Evolutionary conservation across 2,329 filamentous ascomycete genomes (phyloP).

Genomic region (Lachnum nothofagi): DNA sequence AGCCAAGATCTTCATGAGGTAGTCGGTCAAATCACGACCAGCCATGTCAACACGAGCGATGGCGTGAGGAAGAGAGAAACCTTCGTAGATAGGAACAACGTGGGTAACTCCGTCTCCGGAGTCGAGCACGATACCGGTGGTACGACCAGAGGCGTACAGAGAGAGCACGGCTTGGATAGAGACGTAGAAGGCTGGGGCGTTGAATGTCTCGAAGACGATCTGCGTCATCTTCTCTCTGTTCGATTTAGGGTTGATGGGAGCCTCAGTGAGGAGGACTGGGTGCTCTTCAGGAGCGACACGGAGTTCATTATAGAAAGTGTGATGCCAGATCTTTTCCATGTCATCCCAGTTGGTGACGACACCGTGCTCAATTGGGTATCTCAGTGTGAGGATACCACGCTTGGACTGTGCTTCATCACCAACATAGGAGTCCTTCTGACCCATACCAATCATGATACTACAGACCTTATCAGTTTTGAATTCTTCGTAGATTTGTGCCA

Average conservation of each 20-base stretch:
- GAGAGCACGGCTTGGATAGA: slow-evolving; percentile 99
- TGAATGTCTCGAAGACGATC: slow-evolving; percentile 99
- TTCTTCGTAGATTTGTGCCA: slow-evolving; percentile 14
- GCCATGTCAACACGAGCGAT: slow-evolving; percentile 99
- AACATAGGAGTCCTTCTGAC: slow-evolving; percentile 99
- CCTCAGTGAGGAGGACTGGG: slow-evolving; percentile 97
- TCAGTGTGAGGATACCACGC: slow-evolving; percentile 99
- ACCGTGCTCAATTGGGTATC: slow-evolving; percentile 99
- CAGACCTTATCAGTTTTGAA: slow-evolving; percentile 28
- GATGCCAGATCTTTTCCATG: slow-evolving; percentile 99
- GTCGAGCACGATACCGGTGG: slow-evolving; percentile 99
- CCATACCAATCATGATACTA: slow-evolving; percentile 99
- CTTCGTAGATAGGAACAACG: slow-evolving; percentile 99
- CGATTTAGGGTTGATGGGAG: slow-evolving; percentile 99
- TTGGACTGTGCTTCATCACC: slow-evolving; percentile 99
- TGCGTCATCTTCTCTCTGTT: slow-evolving; percentile 99
- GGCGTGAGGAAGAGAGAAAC: slow-evolving; percentile 99
- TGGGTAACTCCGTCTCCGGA: slow-evolving; percentile 99
- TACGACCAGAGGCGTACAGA: slow-evolving; percentile 99
- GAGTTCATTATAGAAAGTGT: slow-evolving; percentile 99
- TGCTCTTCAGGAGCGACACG: slow-evolving; percentile 99
- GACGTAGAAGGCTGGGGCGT: slow-evolving; percentile 99
- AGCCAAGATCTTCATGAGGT: slow-evolving; percentile 99
- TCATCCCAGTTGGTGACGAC: slow-evolving; percentile 99
- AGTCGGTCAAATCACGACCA: slow-evolving; percentile 99